These are phyloP conservation scores for Priceomyces castillae DNA, from an alignment of 805 yeast species.

Conservation along the genomic window DNA sequence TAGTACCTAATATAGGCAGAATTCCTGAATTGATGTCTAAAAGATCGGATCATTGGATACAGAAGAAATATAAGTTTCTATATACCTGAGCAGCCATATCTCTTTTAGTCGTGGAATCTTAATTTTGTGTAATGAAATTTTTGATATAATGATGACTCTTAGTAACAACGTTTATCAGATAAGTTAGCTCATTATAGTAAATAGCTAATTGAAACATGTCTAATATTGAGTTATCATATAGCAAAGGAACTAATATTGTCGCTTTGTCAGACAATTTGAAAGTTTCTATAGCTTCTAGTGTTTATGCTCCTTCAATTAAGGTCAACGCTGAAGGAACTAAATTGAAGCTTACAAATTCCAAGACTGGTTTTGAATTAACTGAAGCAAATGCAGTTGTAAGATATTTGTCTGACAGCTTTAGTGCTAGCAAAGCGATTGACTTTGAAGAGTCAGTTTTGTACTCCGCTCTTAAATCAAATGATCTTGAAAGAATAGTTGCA, in stretches of 20 bases:
- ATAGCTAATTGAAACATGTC: not conserved
- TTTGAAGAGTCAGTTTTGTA: constrained; percentile 47
- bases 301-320: constrained; percentile 23
- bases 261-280: constrained; percentile 43
- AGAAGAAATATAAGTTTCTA: not conserved
- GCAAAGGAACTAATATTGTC: constrained; percentile 21
- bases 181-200: not conserved
- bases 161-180: not conserved
- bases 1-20: not conserved
- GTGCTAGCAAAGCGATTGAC: constrained; percentile 27
- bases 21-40: not conserved
- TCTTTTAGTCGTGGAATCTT: too few relatives aligned
- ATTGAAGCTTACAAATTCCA: constrained; percentile 32
- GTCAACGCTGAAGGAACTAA: constrained; percentile 23
- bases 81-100: not conserved
- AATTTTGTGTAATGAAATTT: constrained; percentile 1
- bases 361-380: constrained; percentile 44
- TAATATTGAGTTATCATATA: constrained; percentile 24
- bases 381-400: constrained; percentile 72
- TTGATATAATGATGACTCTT: not conserved
- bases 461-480: constrained; percentile 35
- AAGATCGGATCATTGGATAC: not conserved
- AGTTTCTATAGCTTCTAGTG: constrained; percentile 40
- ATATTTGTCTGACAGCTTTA: constrained; percentile 53
- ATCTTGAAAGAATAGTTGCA: constrained; percentile 22